phyloP scores from a whole-genome alignment of 2,329 filamentous ascomycete genomes.

The Tolypocladium ophioglossoides region DNA sequence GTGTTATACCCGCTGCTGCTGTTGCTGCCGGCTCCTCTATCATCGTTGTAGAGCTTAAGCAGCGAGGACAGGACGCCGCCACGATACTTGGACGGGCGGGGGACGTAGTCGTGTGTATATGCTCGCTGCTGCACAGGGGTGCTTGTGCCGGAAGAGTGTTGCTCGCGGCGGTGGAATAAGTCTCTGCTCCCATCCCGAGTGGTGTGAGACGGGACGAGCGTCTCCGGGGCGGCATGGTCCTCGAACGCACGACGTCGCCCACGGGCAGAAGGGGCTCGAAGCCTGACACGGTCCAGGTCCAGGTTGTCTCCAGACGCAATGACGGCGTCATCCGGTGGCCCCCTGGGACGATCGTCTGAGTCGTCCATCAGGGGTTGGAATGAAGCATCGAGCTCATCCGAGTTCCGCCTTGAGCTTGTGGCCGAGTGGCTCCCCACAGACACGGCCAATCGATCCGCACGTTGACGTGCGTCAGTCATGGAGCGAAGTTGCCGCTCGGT shows the following conservation, averaged over 20 bases:
- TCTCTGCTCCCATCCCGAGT: constrained; percentile 16
- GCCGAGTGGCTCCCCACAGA: constrained; percentile 28
- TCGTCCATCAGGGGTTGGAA: constrained; percentile 22
- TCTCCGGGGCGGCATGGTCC: constrained; percentile 20
- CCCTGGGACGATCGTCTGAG: constrained; percentile 14
- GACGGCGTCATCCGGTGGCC: constrained; percentile 8
- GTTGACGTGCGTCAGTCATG: constrained; percentile 27
- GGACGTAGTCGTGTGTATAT: constrained; percentile 46
- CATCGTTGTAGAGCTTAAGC: constrained; percentile 56
- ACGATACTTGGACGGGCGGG: constrained; percentile 56
- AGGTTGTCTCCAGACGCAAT: constrained; percentile 1
- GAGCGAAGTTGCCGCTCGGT: constrained; percentile 27
- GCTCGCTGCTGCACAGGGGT: constrained; percentile 35
- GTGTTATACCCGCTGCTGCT: constrained; percentile 30
- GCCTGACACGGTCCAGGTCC: constrained; percentile 6
- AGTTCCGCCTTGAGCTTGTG: constrained; percentile 24
- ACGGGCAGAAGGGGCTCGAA: constrained; percentile 14
- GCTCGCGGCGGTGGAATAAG: constrained; percentile 18
- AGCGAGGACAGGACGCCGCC: constrained; percentile 65
- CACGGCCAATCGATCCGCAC: constrained; percentile 27
- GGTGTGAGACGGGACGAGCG: constrained; percentile 22
- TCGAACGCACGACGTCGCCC: constrained; percentile 9
- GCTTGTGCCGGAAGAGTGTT: constrained; percentile 21
- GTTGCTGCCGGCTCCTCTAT: constrained; percentile 20
- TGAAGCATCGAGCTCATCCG: constrained; percentile 18